A percentile compares a stretch with the other conserved stretches of the same genome.
Conservation (phyloP, 2,329 filamentous ascomycete species). For the Chaetomiaceae sp. region DNA sequence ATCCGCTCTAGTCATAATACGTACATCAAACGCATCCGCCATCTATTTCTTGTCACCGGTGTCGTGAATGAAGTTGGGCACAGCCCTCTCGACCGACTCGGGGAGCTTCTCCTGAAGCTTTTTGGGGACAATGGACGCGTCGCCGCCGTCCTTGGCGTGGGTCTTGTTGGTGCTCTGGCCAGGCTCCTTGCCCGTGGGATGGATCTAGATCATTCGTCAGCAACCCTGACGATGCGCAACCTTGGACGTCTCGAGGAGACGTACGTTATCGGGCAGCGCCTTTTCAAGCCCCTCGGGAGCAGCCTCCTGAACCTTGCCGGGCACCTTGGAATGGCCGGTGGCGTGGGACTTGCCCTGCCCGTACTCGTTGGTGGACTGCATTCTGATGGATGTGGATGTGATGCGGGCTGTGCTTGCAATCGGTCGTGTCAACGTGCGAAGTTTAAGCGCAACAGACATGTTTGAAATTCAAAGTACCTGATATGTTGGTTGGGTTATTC, state of each 20-base stretch:
- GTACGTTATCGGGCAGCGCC: conserved; percentile 2
- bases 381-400: neutral
- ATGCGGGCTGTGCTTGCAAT: neutral
- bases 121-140: conserved; percentile 10
- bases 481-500: too few relatives aligned
- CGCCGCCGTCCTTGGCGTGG: conserved; percentile 1
- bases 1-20: too few relatives aligned
- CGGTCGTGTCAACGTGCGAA: neutral
- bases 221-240: neutral
- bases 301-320: conserved; percentile 6
- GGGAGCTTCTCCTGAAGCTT: conserved; percentile 11
- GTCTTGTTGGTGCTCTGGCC: conserved; percentile 9
- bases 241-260: neutral
- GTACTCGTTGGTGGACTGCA: neutral
- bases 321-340: conserved; percentile 3
- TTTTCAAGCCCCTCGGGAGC: conserved; percentile 5
- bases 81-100: conserved; percentile 5
- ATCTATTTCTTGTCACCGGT: conserved; percentile 4
- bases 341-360: conserved; percentile 6
- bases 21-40: neutral
- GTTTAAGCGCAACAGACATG: neutral
- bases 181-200: conserved; percentile 6
- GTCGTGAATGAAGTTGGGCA: conserved; percentile 9
- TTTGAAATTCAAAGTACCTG: too few relatives aligned
- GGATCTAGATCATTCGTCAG: neutral